Conservation (phyloP, 2,329 filamentous ascomycete species). For the Ophiocordyceps robertsii region DNA sequence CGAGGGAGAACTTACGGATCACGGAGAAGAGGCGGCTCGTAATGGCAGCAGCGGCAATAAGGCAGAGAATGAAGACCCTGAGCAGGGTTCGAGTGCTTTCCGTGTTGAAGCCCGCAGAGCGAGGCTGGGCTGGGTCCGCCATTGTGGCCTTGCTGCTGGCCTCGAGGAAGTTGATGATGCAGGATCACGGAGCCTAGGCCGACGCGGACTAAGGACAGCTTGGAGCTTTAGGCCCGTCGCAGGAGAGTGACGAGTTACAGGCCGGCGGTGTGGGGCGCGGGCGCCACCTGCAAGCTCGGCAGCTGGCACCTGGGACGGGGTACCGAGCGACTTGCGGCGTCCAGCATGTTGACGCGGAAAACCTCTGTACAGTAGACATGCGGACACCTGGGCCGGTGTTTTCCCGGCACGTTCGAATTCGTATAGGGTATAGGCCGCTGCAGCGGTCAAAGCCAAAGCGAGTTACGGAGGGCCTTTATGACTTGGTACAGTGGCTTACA, state of each 20-base stretch:
- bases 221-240: constrained; percentile 23
- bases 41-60: constrained; percentile 85
- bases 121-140: constrained; percentile 31
- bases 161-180: constrained; percentile 17
- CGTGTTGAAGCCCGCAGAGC: constrained; percentile 64
- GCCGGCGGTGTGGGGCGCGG: constrained; percentile 4
- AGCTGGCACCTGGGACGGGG: neutral
- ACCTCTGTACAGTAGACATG: too few relatives aligned
- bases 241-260: neutral
- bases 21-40: constrained; percentile 95
- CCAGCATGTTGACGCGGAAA: too few relatives aligned
- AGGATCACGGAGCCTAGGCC: constrained; percentile 12
- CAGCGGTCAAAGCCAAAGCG: too few relatives aligned
- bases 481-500: too few relatives aligned
- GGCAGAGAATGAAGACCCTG: constrained; percentile 75
- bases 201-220: constrained; percentile 26
- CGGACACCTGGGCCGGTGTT: too few relatives aligned
- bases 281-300: neutral
- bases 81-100: constrained; percentile 75
- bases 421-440: too few relatives aligned
- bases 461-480: too few relatives aligned
- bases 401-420: too few relatives aligned
- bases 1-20: constrained; percentile 56
- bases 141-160: constrained; percentile 24
- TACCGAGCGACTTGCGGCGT: too few relatives aligned